Evolutionary conservation across 176 grass and related monocot species (phyloP).

Genomic region (Aegilops longissima): DNA sequence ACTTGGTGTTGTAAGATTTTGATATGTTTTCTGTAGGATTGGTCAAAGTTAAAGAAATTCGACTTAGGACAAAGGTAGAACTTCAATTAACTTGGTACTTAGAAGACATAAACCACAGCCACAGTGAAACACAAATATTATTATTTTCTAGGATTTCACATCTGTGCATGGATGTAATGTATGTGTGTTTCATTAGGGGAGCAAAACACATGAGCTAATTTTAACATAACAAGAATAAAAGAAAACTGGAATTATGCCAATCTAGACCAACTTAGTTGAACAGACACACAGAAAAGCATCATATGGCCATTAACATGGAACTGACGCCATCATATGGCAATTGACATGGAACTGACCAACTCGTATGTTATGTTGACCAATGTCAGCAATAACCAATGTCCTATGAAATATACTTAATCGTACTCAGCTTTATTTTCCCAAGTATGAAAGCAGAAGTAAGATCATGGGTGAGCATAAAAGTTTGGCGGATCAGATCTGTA

Average conservation of each 20-base stretch:
- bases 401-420: not conserved
- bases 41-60: too few species aligned
- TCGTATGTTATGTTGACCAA: not conserved
- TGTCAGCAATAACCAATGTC: not conserved
- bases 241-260: not conserved
- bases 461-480: not conserved
- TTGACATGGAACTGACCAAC: too few species aligned
- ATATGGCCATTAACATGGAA: not conserved
- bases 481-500: not conserved
- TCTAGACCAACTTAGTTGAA: not conserved
- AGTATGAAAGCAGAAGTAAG: not conserved
- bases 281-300: not conserved
- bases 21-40: too few species aligned
- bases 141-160: too few species aligned
- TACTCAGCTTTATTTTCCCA: not conserved
- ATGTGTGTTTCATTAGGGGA: not conserved
- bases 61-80: too few species aligned
- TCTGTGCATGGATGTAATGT: too few species aligned
- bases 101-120: too few species aligned
- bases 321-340: too few species aligned
- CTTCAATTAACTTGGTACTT: too few species aligned
- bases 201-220: not conserved
- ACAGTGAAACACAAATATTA: too few species aligned
- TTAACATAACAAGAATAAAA: conserved; percentile 13
- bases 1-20: too few species aligned